A percentile compares a stretch with the other conserved stretches of the same genome.
These are phyloP conservation scores for Entelexis paramagnoliae DNA, from an alignment of 1,139 yeast species.

Conservation along the genomic window DNA sequence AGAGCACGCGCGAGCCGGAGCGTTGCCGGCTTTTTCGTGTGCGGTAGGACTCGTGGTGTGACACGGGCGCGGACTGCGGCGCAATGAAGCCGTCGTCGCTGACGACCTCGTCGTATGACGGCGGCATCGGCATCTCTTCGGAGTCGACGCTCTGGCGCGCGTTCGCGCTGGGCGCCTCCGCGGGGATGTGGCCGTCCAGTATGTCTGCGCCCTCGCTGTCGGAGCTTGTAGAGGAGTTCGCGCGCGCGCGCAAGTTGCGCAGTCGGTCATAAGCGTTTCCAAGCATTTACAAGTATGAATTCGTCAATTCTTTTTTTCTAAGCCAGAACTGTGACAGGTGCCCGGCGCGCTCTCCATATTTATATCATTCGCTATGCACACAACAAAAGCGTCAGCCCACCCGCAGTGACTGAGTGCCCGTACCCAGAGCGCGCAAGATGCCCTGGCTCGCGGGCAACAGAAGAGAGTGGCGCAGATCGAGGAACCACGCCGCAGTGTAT, in stretches of 20 bases:
- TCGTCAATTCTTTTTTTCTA: not conserved
- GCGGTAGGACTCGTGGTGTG: conserved; percentile 14
- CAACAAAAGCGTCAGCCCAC: not conserved
- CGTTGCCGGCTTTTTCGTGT: not conserved
- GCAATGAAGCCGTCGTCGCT: conserved; percentile 10
- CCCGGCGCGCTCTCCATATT: not conserved
- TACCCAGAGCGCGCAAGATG: not conserved
- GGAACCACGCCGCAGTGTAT: not conserved
- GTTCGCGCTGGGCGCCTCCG: not conserved
- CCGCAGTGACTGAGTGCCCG: not conserved
- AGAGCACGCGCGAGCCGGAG: conserved; percentile 2
- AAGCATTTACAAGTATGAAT: not conserved
- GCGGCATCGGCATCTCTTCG: conserved; percentile 5
- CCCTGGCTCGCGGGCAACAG: not conserved
- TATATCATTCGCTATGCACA: not conserved
- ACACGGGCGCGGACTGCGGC: not conserved
- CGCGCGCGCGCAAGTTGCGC: conserved; percentile 1
- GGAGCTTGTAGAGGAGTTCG: conserved; percentile 1
- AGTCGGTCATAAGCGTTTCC: not conserved
- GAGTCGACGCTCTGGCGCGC: conserved; percentile 5
- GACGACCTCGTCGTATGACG: conserved; percentile 20
- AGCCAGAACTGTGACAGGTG: not conserved
- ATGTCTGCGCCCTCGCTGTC: not conserved
- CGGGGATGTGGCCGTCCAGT: not conserved
- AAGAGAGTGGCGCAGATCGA: not conserved